Conservation (phyloP, 2,329 filamentous ascomycete genomes). For the Colletotrichum magnum region DNA sequence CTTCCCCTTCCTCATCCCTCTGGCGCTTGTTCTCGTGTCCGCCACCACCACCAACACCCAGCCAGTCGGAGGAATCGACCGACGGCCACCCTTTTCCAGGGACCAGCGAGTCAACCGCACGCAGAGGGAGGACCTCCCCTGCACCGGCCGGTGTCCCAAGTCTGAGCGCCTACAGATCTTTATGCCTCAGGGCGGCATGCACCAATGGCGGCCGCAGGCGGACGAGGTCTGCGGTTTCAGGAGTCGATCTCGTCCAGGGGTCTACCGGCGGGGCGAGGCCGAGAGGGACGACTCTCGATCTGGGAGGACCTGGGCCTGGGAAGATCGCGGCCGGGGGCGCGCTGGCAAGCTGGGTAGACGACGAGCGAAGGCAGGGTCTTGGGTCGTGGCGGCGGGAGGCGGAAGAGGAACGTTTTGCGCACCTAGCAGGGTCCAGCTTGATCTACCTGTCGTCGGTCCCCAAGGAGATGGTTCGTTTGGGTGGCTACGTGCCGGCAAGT, state of each 20-base stretch:
- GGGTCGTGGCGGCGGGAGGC: slow-evolving; percentile 21
- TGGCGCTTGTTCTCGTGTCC: not conserved
- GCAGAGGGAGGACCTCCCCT: slow-evolving; percentile 29
- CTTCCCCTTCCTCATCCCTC: not conserved
- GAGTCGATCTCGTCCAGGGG: slow-evolving; percentile 41
- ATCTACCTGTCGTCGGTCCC: slow-evolving; percentile 20
- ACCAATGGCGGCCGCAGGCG: slow-evolving; percentile 33
- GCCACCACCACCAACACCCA: not conserved
- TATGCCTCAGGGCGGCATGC: slow-evolving; percentile 39
- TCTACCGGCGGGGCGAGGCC: slow-evolving; percentile 37
- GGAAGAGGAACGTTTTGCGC: slow-evolving; percentile 23
- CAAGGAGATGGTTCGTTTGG: slow-evolving; percentile 27
- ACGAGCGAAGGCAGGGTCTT: slow-evolving; percentile 1
- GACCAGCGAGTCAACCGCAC: slow-evolving; percentile 37
- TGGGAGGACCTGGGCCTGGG: slow-evolving; percentile 28
- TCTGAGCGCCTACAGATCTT: slow-evolving; percentile 40
- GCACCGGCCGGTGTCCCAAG: slow-evolving; percentile 33
- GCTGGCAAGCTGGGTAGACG: no score
- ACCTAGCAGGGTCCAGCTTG: slow-evolving; percentile 29
- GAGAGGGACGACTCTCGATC: slow-evolving; percentile 24
- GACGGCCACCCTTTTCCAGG: slow-evolving; percentile 32
- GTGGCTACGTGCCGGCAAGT: slow-evolving; percentile 17
- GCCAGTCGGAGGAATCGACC: slow-evolving; percentile 37
- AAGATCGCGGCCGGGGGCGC: slow-evolving; percentile 31
- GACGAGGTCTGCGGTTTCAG: slow-evolving; percentile 41